Evolutionary conservation across 2,329 filamentous ascomycete species (phyloP).

Genomic region (Hymenoscyphus repandus): DNA sequence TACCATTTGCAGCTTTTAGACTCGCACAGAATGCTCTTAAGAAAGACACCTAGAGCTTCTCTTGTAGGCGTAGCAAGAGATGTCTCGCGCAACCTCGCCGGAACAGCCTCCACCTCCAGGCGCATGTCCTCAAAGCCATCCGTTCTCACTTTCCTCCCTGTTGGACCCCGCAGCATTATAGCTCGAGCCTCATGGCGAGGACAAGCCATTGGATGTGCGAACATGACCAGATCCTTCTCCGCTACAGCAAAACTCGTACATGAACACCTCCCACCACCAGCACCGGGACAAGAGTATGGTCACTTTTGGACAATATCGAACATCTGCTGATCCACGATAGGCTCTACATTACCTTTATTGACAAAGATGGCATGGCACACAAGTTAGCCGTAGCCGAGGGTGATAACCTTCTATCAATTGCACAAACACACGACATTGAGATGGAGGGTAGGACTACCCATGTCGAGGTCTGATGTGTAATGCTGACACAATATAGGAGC

Average conservation of each 20-base stretch:
- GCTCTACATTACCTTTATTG: conserved; percentile 84
- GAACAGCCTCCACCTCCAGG: background rate
- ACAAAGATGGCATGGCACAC: conserved; percentile 76
- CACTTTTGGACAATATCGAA: conserved; percentile 4
- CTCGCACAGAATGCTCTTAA: background rate
- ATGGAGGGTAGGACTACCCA: conserved; percentile 67
- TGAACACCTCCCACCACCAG: conserved; percentile 77
- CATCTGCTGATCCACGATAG: conserved; percentile 39
- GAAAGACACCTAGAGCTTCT: background rate
- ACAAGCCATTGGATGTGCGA: background rate
- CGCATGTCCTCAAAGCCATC: background rate
- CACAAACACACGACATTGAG: conserved; percentile 88
- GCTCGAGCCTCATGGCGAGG: background rate
- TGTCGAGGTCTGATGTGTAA: background rate
- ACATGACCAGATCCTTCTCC: conserved; percentile 49
- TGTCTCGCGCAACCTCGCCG: background rate
- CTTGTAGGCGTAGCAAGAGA: background rate
- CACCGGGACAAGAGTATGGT: conserved; percentile 83
- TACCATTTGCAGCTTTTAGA: background rate
- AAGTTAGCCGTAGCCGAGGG: conserved; percentile 78
- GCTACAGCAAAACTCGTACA: conserved; percentile 57
- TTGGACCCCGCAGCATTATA: background rate
- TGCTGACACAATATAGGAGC: conserved; percentile 49
- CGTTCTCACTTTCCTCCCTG: background rate
- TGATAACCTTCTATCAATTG: conserved; percentile 92